Conservation (phyloP, 768 basidiomycete species). For the Phanerodontia chrysosporium region DNA sequence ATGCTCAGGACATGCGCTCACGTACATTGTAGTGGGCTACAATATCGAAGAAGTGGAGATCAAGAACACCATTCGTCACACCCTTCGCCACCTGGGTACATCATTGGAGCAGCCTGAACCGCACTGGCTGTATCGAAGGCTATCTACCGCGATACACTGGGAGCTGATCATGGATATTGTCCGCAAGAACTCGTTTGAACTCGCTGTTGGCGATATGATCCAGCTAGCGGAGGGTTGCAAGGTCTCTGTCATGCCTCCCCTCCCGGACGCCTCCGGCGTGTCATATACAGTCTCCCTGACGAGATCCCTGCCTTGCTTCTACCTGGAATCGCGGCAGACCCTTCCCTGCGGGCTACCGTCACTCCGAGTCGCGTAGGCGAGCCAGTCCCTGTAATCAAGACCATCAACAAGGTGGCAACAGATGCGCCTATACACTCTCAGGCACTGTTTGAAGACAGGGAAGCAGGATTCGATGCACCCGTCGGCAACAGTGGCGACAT, state of each 20-base stretch:
- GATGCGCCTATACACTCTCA: no score
- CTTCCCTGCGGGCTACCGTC: no score
- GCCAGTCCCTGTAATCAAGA: no score
- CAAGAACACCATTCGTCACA: neutral
- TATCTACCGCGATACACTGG: neutral
- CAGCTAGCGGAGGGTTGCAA: neutral
- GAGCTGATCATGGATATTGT: neutral
- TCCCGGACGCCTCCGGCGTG: neutral
- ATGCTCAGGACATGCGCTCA: no score
- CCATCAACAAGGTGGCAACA: no score
- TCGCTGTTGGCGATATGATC: neutral
- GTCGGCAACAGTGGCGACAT: no score
- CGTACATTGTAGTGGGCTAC: neutral
- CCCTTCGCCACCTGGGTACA: no score
- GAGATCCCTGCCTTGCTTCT: neutral
- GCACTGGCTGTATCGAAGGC: neutral
- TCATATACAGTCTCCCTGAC: neutral
- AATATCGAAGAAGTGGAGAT: neutral
- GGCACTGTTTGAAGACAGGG: no score
- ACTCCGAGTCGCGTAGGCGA: no score
- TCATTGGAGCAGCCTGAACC: no score
- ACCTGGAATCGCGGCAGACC: neutral
- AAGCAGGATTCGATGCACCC: no score
- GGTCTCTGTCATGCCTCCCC: neutral
- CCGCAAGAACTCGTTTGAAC: neutral